Evolutionary conservation across 805 yeast species (phyloP), one percentile per base, ranked within the genome.

Genomic region (Saccharomyces jurei): DNA sequence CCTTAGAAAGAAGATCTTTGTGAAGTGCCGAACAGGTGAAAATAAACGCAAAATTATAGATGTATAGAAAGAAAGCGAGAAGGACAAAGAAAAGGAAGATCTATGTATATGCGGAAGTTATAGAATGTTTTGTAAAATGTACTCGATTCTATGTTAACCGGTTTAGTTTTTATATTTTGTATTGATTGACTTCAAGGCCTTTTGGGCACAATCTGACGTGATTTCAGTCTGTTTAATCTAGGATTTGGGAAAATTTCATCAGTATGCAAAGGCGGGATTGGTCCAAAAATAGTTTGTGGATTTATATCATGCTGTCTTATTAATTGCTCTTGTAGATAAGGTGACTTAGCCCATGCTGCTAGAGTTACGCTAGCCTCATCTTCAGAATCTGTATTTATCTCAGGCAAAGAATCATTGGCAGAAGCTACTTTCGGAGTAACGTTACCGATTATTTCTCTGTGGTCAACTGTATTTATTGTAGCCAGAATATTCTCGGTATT

Each of bases 211-310:
- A 87, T 78, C 17, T 81, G 79, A 48, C 82, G 75, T 1, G 82
- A 78, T 58, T 86, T 74, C 53, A 76, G 71, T 58, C 79, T 75
- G n/a, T 82, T 74, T 2, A 77, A 67, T 51, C 77, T 72, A n/a
- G 58, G 59, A 41, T 58, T 62, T 32, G 75, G 78, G 64, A 87
- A 88, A 3, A 87, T 81, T 58, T 83, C 89, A 52, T 82, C 88
- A 72, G 85, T 81, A 52, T 82, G 79, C 55, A 87, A 71, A 1
- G 83, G 83, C 0, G 87, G 86, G 31, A 86, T 79, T 6, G 87
- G 84, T 0, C 96, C 96, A 71, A 89, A 88, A 1, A 89, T 79
- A 21, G 75, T 66, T 57, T 77, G 81, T 0, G 94, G 91, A 63
- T 89, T 84, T 56, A 84, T 71, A 29, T 65, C 66, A 63, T 82